Conservation (phyloP, 495 filamentous ascomycete species). For the Neurospora pannonica region DNA sequence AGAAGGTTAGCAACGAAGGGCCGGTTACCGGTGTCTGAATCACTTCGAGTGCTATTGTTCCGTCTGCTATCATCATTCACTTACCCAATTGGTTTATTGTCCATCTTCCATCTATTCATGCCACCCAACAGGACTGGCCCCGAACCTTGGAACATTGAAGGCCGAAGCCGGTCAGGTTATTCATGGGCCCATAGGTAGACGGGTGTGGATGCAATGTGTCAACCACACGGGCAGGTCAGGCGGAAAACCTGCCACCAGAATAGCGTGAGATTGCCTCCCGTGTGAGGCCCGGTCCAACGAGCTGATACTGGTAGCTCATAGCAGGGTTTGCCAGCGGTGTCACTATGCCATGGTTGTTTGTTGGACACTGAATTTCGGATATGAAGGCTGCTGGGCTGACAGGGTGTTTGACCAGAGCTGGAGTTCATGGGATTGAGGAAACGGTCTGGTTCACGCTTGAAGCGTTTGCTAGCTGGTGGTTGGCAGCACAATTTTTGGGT, state of each 20-base stretch:
- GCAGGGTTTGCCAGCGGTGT: background rate
- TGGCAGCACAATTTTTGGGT: background rate
- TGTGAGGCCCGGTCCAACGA: background rate
- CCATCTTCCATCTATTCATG: background rate
- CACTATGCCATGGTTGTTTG: background rate
- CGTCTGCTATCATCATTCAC: background rate
- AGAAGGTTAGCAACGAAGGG: background rate
- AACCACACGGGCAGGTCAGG: background rate
- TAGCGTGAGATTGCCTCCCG: background rate
- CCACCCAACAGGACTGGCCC: background rate
- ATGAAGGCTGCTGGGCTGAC: background rate
- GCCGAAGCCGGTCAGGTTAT: background rate
- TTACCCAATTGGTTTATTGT: background rate
- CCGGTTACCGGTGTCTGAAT: background rate
- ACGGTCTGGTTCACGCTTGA: background rate
- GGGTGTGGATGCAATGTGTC: background rate
- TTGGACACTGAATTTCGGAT: background rate
- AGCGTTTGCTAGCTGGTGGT: background rate
- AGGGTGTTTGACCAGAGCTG: background rate
- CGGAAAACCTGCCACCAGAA: background rate
- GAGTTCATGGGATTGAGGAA: background rate
- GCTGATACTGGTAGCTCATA: background rate
- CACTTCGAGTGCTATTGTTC: background rate
- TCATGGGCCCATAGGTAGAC: background rate
- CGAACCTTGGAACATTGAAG: background rate